A percentile compares a stretch with the other conserved stretches of the same genome.
Conservation (phyloP, 768 basidiomycete genomes). For the Lactarius evosmus region DNA sequence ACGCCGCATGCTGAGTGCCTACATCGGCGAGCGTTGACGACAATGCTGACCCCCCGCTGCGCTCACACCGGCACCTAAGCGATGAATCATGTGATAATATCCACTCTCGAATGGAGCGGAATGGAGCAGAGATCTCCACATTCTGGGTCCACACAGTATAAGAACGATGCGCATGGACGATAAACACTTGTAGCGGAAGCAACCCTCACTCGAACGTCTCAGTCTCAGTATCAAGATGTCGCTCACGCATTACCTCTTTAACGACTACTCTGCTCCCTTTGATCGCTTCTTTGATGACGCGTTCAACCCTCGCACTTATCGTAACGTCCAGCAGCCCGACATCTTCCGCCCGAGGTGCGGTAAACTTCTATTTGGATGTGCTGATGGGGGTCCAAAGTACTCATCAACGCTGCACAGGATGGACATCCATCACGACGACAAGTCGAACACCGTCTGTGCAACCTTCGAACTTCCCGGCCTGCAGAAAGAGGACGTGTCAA, state of each 20-base stretch:
- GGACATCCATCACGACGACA: conserved; percentile 51
- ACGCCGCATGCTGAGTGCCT: background rate
- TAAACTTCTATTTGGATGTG: background rate
- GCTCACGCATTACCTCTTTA: conserved; percentile 40
- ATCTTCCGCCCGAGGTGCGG: conserved; percentile 24
- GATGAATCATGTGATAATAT: background rate
- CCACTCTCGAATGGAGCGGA: background rate
- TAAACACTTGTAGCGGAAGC: background rate
- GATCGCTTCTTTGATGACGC: conserved; percentile 46
- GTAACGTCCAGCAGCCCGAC: conserved; percentile 19
- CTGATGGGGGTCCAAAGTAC: background rate
- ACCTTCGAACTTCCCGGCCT: conserved; percentile 58
- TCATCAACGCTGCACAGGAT: conserved; percentile 37
- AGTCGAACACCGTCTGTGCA: conserved; percentile 49
- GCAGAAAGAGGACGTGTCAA: conserved; percentile 46
- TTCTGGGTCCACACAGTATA: background rate
- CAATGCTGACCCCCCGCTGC: background rate
- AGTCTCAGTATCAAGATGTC: conserved; percentile 31
- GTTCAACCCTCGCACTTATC: conserved; percentile 30
- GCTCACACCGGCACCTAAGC: background rate
- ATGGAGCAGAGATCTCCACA: background rate
- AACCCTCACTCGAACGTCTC: background rate
- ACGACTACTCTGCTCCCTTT: conserved; percentile 40
- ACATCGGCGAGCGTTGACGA: background rate
- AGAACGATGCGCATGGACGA: background rate